Evolutionary conservation across 352 stramenopile species (phyloP), one percentile per base, ranked within the genome.

Genomic region (Elongisporangium anandrum): DNA sequence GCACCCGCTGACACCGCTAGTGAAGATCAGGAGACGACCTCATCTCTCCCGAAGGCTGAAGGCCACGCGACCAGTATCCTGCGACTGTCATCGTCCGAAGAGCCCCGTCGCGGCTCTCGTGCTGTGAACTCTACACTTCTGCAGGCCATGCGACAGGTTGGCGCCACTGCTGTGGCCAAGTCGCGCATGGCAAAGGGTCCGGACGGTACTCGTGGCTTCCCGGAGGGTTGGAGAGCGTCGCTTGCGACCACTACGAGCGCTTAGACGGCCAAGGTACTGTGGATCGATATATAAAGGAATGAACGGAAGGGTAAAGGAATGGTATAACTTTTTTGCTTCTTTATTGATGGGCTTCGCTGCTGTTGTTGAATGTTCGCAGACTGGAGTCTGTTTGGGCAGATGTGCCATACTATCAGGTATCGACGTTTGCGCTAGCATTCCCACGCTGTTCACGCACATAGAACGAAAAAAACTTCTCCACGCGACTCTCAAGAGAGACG

Each of bases 141-240:
- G 56, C 72, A 87, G 57, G 80, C 78, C 1, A 88, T 89, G 81
- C 80, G 75, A 6, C 75, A 85, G 45, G 68, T 87, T 22, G 77
- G 79, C 19, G 79, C 71, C n/a, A 87, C 69, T 22, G 79, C 81
- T 0, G 72, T 87, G 55, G 77, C 77, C 23, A 65, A 69, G 21
- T 88, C 78, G 45, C 77, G 82, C 50, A 92, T 87, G 73, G 85
- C 81, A 15, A 88, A 85, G 58, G 85, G 85, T 3, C 85, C 81
- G 1, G 77, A 94, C 57, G 85, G 81, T 61, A 81, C 81, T 21
- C 80, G 82, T 52, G 85, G 85, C 4, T 94, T 94, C 67, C 45
- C 26, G 49, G 60, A 71, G 4, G 79, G 79, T 16, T 92, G 85
- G 85, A 71, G 77, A 45, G 17, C 53, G 13, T 45, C 34, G 34